phyloP scores from a whole-genome alignment of 139 green algal genomes.

The Marvania coccoides region DNA sequence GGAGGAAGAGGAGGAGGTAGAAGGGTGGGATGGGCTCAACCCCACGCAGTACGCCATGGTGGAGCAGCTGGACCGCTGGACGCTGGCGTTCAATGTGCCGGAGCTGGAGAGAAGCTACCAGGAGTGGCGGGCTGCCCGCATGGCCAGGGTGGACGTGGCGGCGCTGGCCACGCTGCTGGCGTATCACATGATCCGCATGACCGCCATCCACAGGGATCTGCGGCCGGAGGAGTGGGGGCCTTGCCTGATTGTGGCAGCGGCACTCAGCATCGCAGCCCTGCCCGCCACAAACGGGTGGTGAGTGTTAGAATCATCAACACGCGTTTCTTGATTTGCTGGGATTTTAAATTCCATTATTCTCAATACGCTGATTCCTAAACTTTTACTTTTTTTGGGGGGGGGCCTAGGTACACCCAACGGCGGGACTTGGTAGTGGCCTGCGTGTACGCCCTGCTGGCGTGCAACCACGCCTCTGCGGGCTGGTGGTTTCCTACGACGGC shows the following conservation, averaged over 20 bases:
- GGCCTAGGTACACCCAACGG: neutral
- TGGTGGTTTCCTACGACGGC: too few species aligned
- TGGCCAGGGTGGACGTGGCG: neutral
- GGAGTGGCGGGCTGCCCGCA: neutral
- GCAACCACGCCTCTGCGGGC: neutral
- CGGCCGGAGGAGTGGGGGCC: too few species aligned
- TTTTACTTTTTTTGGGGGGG: too few species aligned
- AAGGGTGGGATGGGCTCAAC: neutral
- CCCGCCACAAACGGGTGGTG: too few species aligned
- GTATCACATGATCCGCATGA: neutral
- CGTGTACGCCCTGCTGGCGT: neutral
- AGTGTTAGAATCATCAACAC: too few species aligned
- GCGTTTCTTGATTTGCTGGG: too few species aligned
- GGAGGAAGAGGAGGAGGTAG: neutral
- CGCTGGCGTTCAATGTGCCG: neutral
- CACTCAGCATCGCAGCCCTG: too few species aligned
- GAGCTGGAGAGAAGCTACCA: neutral
- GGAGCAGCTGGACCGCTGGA: neutral
- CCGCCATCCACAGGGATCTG: too few species aligned
- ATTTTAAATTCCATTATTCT: too few species aligned
- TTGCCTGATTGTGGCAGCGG: too few species aligned
- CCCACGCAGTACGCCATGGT: neutral
- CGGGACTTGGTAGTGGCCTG: neutral
- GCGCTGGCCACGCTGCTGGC: neutral
- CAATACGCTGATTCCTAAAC: too few species aligned